Base-by-base conservation (phyloP, 805 yeast species). In the Wickerhamiella allomyrinae region DNA sequence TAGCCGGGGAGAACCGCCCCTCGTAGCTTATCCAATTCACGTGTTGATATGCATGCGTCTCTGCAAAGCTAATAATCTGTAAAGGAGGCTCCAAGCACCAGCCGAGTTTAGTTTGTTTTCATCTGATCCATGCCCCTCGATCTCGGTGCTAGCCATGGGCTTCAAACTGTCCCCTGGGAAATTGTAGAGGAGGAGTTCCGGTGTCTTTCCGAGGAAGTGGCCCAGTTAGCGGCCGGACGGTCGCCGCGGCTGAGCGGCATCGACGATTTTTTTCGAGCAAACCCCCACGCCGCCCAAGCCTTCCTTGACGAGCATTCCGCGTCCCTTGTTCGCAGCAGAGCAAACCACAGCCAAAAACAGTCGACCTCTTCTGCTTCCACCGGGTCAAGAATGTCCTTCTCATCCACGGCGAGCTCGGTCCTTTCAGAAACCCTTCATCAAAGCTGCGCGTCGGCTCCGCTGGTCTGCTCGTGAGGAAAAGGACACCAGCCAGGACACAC, bases 261-360 rank as follows among this genome's bases (percentile, higher is more conserved):
- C 17, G 37, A 34, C 17, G 37, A 34, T 24, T 34, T 19, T 20
- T 34, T 34, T 21, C 25, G 19, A 7, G 19, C 17, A n/a, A 19
- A 20, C 27, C 37, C 37, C 9, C 25, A 34, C 25, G 37, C 37
- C 15, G 37, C 37, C n/a, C 37, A 34, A 17, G 19, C 17, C 14
- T 34, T 20, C 10, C 10, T 19, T 20, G 31, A 27, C 17, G 31
- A 27, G 31, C 29, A 24, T 4, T n/a, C 9, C 29, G 29, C n/a
- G n/a, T n/a, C n/a, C n/a, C n/a, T 11, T 8, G 29, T n/a, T n/a
- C n/a, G 29, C 29, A 11, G 29, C 29, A 8, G n/a, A 8, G 10
- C 29, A 27, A 27, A 27, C 17, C 31, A 9, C 8, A 13, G 31
- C 31, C n/a, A n/a, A n/a, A n/a, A n/a, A n/a, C n/a, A n/a, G n/a